Evolutionary conservation across 768 basidiomycete genomes (phyloP).

Genomic region (Mycena galopus): DNA sequence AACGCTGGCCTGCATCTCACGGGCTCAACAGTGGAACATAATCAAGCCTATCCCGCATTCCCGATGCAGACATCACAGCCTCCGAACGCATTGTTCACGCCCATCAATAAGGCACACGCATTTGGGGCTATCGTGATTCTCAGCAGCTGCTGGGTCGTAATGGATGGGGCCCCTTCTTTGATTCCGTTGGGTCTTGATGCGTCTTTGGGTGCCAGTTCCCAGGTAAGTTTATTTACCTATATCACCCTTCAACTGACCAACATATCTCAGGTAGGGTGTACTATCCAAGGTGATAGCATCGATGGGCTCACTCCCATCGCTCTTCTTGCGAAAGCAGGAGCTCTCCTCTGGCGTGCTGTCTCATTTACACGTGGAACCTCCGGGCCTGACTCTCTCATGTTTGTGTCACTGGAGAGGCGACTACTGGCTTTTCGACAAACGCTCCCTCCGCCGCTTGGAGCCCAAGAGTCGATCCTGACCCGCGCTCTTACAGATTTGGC

Average conservation of each 20-base stretch:
- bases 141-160: constrained; percentile 21
- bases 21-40: background rate
- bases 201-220: background rate
- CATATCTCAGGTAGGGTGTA: background rate
- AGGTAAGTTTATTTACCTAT: background rate
- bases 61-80: background rate
- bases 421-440: constrained; percentile 5
- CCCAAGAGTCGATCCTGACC: background rate
- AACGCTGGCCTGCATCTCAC: background rate
- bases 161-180: background rate
- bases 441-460: background rate
- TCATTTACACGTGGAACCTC: background rate
- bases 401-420: constrained; percentile 2
- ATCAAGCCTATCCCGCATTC: background rate
- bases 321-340: constrained; percentile 12
- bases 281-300: constrained; percentile 9
- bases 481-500: constrained; percentile 20
- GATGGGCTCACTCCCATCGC: background rate
- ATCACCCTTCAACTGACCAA: background rate
- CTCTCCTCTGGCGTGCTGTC: constrained; percentile 11
- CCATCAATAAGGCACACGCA: background rate
- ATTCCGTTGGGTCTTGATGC: constrained; percentile 20
- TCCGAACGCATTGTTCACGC: background rate
- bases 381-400: background rate
- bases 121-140: constrained; percentile 21